These are phyloP conservation scores for Hypoxylon sp. DNA, from an alignment of 2,329 filamentous ascomycete species.

Conservation along the genomic window DNA sequence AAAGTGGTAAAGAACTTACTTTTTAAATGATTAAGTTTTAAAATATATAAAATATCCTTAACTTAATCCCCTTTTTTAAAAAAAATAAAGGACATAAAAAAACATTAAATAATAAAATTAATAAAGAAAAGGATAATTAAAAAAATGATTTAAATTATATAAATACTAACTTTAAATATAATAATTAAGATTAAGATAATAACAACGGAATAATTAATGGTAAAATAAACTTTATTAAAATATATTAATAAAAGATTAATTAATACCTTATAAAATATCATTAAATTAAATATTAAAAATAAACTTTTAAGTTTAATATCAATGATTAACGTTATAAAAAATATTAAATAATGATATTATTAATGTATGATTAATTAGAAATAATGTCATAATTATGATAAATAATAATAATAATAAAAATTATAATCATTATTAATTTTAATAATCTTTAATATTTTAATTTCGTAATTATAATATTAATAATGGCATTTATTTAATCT, in stretches of 20 bases:
- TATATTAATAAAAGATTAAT: background rate
- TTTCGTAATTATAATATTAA: background rate
- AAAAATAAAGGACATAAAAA: background rate
- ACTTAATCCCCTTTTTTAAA: background rate
- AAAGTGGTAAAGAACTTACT: too few species aligned
- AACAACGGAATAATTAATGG: background rate
- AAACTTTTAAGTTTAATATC: background rate
- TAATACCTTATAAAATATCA: background rate
- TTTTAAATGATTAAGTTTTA: too few species aligned
- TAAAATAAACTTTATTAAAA: slow-evolving; percentile 1
- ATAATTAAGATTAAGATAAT: background rate
- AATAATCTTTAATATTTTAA: background rate
- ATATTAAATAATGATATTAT: background rate
- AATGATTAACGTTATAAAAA: background rate
- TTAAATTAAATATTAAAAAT: background rate
- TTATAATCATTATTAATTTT: background rate
- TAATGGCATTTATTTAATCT: background rate
- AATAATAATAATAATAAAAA: background rate
- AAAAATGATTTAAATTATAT: background rate
- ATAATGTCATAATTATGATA: background rate
- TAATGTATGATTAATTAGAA: background rate
- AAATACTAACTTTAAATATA: background rate
- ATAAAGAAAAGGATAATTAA: too few species aligned
- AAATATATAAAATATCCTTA: background rate
- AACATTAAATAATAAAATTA: too few species aligned